These are phyloP conservation scores for Chrysopogon serrulatus DNA, from an alignment of 176 grass and related monocot genomes.

Conservation along the genomic window DNA sequence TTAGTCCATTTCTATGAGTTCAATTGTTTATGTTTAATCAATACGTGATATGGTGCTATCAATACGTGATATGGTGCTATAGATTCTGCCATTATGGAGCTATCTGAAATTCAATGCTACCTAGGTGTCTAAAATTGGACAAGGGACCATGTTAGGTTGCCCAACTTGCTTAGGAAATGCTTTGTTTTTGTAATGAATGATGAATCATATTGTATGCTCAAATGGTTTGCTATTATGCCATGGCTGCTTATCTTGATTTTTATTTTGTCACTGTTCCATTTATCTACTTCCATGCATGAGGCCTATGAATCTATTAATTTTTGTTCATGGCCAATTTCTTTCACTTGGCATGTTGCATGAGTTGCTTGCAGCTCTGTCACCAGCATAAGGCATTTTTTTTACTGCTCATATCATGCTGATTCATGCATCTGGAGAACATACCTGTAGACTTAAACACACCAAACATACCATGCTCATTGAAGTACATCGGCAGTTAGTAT, in stretches of 20 bases:
- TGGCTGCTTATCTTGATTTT: not conserved
- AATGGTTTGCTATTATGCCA: not conserved
- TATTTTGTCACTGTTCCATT: not conserved
- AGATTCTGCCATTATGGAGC: not conserved
- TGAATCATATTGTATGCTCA: not conserved
- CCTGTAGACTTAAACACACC: not conserved
- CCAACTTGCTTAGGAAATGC: not conserved
- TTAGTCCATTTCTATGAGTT: not conserved
- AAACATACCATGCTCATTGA: not conserved
- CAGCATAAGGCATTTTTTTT: not conserved
- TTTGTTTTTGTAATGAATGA: not conserved
- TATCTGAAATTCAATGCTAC: not conserved
- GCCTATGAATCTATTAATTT: not conserved
- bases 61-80: not conserved
- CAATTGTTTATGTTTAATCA: not conserved
- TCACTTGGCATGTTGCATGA: not conserved
- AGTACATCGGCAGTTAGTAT: not conserved
- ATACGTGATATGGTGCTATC: not conserved
- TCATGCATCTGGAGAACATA: not conserved
- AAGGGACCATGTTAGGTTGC: not conserved
- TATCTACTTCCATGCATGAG: not conserved
- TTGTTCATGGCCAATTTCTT: not conserved
- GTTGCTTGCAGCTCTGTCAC: slow-evolving; percentile 1
- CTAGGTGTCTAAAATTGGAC: not conserved
- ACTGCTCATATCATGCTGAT: not conserved